Evolutionary conservation across 2,329 filamentous ascomycete genomes (phyloP).

Genomic region (Aureobasidium sp.): DNA sequence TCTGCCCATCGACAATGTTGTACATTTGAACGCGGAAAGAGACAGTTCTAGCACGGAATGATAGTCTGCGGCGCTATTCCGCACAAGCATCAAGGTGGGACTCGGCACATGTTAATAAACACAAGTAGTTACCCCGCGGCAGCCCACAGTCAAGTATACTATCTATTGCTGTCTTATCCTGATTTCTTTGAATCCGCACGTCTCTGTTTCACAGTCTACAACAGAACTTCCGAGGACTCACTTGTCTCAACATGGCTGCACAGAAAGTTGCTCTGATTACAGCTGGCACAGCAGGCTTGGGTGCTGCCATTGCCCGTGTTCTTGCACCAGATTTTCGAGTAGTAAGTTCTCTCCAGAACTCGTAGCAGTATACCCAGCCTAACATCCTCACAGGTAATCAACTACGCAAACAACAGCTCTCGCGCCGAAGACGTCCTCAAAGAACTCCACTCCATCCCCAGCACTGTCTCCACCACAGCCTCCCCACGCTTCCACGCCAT

Average conservation of each 20-base stretch:
- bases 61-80: neutral
- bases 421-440: conserved; percentile 45
- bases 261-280: conserved; percentile 40
- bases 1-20: neutral
- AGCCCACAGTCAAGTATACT: conserved; percentile 16
- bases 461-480: conserved; percentile 26
- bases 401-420: conserved; percentile 50
- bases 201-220: neutral
- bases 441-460: conserved; percentile 41
- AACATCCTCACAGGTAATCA: conserved; percentile 27
- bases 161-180: neutral
- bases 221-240: neutral
- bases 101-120: neutral
- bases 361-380: neutral
- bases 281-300: conserved; percentile 53
- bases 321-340: conserved; percentile 53
- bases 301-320: conserved; percentile 51
- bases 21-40: neutral
- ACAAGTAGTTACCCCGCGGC: conserved; percentile 18
- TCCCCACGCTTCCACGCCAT: conserved; percentile 47
- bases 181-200: neutral
- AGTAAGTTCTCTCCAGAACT: conserved; percentile 32
- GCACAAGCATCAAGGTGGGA: conserved; percentile 11
- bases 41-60: neutral
- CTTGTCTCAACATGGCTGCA: conserved; percentile 20